These are phyloP conservation scores for Trypanosoma avium DNA, from an alignment of 208 protist species.

Conservation along the genomic window DNA sequence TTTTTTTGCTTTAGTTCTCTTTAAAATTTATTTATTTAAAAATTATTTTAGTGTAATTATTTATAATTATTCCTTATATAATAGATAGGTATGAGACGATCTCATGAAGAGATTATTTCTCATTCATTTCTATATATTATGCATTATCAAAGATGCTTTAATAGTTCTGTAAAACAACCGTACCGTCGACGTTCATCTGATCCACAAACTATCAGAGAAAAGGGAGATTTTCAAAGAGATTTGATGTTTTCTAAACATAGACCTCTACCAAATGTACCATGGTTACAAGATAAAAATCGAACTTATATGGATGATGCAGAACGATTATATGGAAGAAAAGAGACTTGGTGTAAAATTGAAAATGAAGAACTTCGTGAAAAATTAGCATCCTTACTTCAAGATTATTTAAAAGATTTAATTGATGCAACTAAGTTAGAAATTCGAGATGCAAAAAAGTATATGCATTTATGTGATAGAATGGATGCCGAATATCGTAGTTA, in stretches of 20 bases:
- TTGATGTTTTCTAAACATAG: conserved; percentile 65
- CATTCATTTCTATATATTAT: background rate
- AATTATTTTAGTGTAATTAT: conserved; percentile 17
- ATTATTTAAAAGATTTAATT: conserved; percentile 79
- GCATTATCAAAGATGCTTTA: conserved; percentile 4
- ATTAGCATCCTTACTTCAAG: conserved; percentile 71
- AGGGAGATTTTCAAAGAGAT: conserved; percentile 76
- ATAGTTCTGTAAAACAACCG: conserved; percentile 9
- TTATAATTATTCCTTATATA: conserved; percentile 1
- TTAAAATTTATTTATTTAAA: background rate
- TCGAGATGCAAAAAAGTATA: conserved; percentile 66
- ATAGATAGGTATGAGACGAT: conserved; percentile 15
- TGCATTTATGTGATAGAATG: conserved; percentile 44
- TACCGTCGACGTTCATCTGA: conserved; percentile 74
- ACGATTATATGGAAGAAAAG: conserved; percentile 84
- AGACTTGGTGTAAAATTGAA: conserved; percentile 67
- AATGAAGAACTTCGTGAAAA: conserved; percentile 71
- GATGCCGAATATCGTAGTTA: conserved; percentile 67
- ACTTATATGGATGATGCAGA: conserved; percentile 91
- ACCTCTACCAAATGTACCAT: conserved; percentile 73
- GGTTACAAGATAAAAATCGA: conserved; percentile 61
- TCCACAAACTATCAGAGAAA: conserved; percentile 70
- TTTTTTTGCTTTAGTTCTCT: conserved; percentile 1
- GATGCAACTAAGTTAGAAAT: conserved; percentile 58
- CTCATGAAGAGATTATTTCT: background rate